These are phyloP conservation scores for Maudiozyma serrabonitensis DNA, from an alignment of 805 yeast species.

Conservation along the genomic window DNA sequence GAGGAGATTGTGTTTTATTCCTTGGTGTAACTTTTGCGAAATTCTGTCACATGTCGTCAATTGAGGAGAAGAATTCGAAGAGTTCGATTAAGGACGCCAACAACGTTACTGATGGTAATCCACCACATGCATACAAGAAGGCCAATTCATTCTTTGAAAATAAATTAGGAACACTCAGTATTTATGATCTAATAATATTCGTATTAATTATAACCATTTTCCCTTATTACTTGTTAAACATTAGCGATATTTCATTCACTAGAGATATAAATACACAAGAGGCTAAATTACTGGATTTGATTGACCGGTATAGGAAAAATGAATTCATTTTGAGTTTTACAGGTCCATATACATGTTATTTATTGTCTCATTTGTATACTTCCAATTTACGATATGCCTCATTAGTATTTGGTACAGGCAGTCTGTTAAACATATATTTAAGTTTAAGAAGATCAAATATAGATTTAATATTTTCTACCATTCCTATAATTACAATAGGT, in stretches of 20 bases:
- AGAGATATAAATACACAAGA: constrained; percentile 1
- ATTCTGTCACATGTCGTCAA: background rate
- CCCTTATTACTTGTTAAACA: background rate
- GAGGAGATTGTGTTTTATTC: too few relatives aligned
- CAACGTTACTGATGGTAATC: constrained; percentile 4
- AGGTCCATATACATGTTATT: constrained; percentile 20
- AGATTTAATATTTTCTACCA: constrained; percentile 34
- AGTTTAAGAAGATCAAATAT: constrained; percentile 24
- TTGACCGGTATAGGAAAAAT: constrained; percentile 5
- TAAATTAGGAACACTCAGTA: constrained; percentile 7
- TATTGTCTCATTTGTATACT: constrained; percentile 11
- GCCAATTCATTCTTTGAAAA: constrained; percentile 6
- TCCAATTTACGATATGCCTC: constrained; percentile 7
- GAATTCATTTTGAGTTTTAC: constrained; percentile 11
- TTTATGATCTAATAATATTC: constrained; percentile 5
- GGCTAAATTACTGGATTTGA: constrained; percentile 3
- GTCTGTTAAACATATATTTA: constrained; percentile 13
- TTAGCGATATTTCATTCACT: background rate
- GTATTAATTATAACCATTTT: constrained; percentile 1
- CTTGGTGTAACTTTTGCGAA: too few relatives aligned
- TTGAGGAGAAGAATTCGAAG: background rate
- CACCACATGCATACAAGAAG: constrained; percentile 9
- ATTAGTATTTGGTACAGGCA: constrained; percentile 7
- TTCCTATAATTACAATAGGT: constrained; percentile 22
- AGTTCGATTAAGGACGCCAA: background rate